Percentiles rank a stretch among this genome's conserved stretches.
phyloP scores from a whole-genome alignment of 1,284 basidiomycete genomes.

The Kwoniella shivajii region DNA sequence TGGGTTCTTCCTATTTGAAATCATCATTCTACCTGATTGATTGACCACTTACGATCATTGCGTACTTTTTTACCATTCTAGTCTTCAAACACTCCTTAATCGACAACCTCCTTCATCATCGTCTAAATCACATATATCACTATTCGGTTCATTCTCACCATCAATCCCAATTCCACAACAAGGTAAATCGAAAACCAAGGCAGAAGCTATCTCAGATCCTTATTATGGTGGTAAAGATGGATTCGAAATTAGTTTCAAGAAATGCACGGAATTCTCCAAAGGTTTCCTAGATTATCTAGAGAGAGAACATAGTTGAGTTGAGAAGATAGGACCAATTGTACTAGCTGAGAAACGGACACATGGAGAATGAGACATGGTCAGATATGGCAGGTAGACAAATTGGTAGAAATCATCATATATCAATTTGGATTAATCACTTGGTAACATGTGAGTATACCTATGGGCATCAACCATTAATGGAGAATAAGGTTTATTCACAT shows the following conservation, averaged over 20 bases:
- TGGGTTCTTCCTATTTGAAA: no score
- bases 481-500: no score
- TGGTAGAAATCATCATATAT: no score
- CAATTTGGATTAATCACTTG: no score
- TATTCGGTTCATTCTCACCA: conserved; percentile 47
- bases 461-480: no score
- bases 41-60: neutral
- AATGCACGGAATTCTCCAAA: conserved; percentile 51
- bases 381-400: no score
- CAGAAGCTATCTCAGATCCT: conserved; percentile 46
- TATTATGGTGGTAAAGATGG: conserved; percentile 55
- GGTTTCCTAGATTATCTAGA: conserved; percentile 52
- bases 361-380: no score
- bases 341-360: no score
- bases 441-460: no score
- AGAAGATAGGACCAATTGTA: neutral
- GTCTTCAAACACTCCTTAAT: conserved; percentile 50
- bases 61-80: conserved; percentile 31
- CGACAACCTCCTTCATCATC: conserved; percentile 37
- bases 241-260: conserved; percentile 55
- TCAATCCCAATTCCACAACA: conserved; percentile 23
- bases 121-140: conserved; percentile 33
- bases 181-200: conserved; percentile 19
- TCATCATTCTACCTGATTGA: neutral
- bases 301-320: conserved; percentile 3